Percentiles rank a stretch among this genome's conserved stretches.
Evolutionary conservation across 768 basidiomycete genomes (phyloP).

Genomic region (Amanita polypyramis): DNA sequence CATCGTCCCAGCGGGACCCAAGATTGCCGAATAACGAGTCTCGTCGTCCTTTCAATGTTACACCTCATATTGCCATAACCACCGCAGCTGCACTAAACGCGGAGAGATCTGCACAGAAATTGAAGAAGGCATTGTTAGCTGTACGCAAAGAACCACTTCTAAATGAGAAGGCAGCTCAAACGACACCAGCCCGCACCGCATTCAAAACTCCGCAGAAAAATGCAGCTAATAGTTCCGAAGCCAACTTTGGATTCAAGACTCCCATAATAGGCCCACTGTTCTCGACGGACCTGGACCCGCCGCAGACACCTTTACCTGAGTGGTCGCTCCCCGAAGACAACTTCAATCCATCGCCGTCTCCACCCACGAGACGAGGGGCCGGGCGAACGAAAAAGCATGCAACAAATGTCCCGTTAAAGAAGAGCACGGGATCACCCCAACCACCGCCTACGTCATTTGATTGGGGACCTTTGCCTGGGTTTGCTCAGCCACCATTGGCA

Average conservation of each 20-base stretch:
- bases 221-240: slow-evolving; percentile 4
- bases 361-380: slow-evolving; percentile 24
- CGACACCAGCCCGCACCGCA: slow-evolving; percentile 23
- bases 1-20: slow-evolving; percentile 23
- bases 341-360: slow-evolving; percentile 26
- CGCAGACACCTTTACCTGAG: slow-evolving; percentile 14
- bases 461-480: slow-evolving; percentile 53
- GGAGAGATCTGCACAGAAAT: slow-evolving; percentile 58
- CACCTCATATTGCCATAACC: slow-evolving; percentile 57
- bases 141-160: slow-evolving; percentile 56
- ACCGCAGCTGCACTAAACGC: slow-evolving; percentile 78
- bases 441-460: slow-evolving; percentile 29
- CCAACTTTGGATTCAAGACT: slow-evolving; percentile 15
- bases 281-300: slow-evolving; percentile 11
- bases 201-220: slow-evolving; percentile 28
- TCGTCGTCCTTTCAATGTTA: slow-evolving; percentile 32
- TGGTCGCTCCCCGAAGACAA: slow-evolving; percentile 30
- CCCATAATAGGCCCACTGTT: slow-evolving; percentile 18
- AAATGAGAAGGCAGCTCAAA: slow-evolving; percentile 40
- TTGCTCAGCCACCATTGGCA: slow-evolving; percentile 18
- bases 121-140: slow-evolving; percentile 58
- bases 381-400: slow-evolving; percentile 28
- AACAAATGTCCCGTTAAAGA: slow-evolving; percentile 26
- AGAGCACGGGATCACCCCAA: slow-evolving; percentile 16
- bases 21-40: slow-evolving; percentile 29